Evolutionary conservation across 1,284 basidiomycete genomes (phyloP).

Genomic region (Phylloporus sp.): DNA sequence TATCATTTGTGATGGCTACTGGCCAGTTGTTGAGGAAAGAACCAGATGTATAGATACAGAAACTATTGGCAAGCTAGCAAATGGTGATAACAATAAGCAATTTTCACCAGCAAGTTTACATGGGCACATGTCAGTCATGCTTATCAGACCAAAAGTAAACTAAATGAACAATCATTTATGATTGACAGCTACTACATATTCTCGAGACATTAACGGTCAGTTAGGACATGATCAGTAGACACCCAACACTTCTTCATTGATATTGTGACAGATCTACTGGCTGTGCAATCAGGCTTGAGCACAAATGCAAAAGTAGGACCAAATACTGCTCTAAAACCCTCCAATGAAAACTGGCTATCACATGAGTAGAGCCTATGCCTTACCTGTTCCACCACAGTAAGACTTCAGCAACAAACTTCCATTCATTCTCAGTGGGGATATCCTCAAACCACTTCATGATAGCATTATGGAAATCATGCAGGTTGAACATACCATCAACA

Average conservation of each 20-base stretch:
- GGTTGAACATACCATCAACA: slow-evolving; percentile 1
- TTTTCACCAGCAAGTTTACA: too few relatives aligned
- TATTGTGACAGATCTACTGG: background rate
- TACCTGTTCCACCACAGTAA: slow-evolving; percentile 4
- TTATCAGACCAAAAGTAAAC: too few relatives aligned
- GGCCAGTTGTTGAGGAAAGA: too few relatives aligned
- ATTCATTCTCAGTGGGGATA: background rate
- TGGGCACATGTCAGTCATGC: too few relatives aligned
- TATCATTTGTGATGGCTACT: too few relatives aligned
- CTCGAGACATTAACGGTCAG: background rate
- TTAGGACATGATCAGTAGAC: background rate
- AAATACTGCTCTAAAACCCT: background rate
- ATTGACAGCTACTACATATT: background rate
- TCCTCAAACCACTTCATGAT: background rate
- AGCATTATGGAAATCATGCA: slow-evolving; percentile 1
- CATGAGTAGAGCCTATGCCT: background rate
- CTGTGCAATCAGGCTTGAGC: background rate
- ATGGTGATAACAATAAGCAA: too few relatives aligned
- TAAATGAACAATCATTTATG: background rate
- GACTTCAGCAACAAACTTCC: background rate
- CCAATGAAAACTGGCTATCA: background rate
- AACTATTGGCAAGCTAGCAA: too few relatives aligned
- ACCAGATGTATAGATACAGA: too few relatives aligned
- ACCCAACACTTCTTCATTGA: background rate
- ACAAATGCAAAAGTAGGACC: background rate